Evolutionary conservation across 2,329 filamentous ascomycete species (phyloP).

Genomic region (Botryotinia convoluta): DNA sequence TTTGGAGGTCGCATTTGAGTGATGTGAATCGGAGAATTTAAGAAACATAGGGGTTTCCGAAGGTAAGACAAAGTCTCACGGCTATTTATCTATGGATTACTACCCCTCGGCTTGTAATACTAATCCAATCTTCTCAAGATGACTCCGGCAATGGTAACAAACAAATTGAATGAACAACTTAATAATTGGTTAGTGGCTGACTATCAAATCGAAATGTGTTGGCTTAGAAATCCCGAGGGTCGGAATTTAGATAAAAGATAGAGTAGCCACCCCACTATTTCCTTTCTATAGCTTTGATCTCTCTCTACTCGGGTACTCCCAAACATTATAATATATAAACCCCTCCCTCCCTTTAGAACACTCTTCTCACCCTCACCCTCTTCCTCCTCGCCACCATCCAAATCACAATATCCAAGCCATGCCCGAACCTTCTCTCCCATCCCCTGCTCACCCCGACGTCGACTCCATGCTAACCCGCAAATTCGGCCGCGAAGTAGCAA

Average conservation of each 20-base stretch:
- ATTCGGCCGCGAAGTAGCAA: slow-evolving; percentile 76
- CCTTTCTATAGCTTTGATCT: background rate
- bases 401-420: slow-evolving; percentile 24
- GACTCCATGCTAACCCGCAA: slow-evolving; percentile 65
- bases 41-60: background rate
- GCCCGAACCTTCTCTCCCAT: slow-evolving; percentile 37
- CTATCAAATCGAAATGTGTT: background rate
- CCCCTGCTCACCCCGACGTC: slow-evolving; percentile 34
- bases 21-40: background rate
- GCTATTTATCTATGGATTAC: background rate
- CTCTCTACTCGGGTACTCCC: background rate
- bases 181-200: background rate
- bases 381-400: background rate
- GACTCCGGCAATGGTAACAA: background rate
- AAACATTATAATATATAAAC: background rate
- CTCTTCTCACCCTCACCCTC: background rate
- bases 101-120: background rate
- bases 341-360: background rate
- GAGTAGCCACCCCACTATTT: slow-evolving; percentile 9
- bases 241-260: slow-evolving; percentile 4
- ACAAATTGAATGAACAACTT: background rate
- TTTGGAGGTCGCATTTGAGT: background rate
- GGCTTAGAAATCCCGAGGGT: slow-evolving; percentile 12
- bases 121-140: background rate
- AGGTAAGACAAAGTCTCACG: background rate